A percentile compares a stretch with the other conserved stretches of the same genome.
These are phyloP conservation scores for Gardenia jasminoides DNA, from an alignment of 257 asterid species.

Conservation along the genomic window DNA sequence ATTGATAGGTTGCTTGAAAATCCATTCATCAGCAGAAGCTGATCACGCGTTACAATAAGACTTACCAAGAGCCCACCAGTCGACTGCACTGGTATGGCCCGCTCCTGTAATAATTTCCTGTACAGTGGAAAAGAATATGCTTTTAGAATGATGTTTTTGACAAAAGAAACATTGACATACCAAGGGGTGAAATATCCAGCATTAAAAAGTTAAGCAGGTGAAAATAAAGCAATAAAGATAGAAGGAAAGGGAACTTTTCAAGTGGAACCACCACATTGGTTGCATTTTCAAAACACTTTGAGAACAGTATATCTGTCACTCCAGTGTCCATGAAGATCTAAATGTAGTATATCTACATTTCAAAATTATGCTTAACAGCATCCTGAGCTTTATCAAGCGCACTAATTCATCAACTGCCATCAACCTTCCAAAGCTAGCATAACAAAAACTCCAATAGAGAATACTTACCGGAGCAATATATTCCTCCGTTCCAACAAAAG, in stretches of 20 bases:
- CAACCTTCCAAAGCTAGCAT: not conserved
- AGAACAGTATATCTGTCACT: not conserved
- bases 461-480: constrained; percentile 93
- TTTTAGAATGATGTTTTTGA: not conserved
- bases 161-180: not conserved
- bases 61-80: constrained; percentile 99
- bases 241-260: not conserved
- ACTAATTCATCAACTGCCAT: not conserved
- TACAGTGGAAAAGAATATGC: constrained; percentile 8
- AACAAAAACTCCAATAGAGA: not conserved
- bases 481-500: constrained; percentile 97
- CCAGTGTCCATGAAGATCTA: not conserved
- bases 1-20: not conserved
- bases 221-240: not conserved
- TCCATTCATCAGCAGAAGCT: not conserved
- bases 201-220: not conserved
- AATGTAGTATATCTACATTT: not conserved
- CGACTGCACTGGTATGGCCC: constrained; percentile 97
- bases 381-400: not conserved
- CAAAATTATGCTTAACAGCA: not conserved
- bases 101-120: constrained; percentile 96
- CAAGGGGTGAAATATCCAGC: not conserved
- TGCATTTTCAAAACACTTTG: not conserved
- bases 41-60: not conserved
- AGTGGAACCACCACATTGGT: not conserved